A percentile compares a stretch with the other conserved stretches of the same genome.
These are phyloP conservation scores for Lactifluus echinatus DNA, from an alignment of 768 basidiomycete species.

Conservation along the genomic window DNA sequence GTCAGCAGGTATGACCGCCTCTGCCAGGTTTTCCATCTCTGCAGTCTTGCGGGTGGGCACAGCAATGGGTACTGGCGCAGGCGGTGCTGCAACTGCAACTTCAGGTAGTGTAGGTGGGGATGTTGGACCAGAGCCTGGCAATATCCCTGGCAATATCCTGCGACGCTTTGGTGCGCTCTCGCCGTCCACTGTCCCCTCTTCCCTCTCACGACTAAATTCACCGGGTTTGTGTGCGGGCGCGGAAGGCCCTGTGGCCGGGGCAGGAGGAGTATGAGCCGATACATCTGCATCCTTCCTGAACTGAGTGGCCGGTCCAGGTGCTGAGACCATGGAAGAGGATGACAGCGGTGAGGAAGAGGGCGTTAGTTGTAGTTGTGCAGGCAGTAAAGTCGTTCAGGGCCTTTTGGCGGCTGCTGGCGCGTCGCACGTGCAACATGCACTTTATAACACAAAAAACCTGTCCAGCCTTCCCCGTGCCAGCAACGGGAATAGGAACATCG, in stretches of 20 bases:
- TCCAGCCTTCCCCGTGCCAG: neutral
- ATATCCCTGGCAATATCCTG: slow-evolving; percentile 1
- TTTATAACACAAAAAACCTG: neutral
- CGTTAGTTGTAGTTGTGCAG: neutral
- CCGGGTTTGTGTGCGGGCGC: neutral
- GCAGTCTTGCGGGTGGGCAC: no score
- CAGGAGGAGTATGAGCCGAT: neutral
- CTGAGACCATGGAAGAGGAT: neutral
- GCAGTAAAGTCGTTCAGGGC: neutral
- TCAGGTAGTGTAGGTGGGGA: neutral
- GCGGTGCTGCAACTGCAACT: neutral
- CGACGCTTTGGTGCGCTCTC: slow-evolving; percentile 7
- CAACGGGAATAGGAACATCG: neutral
- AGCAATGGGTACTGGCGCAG: neutral
- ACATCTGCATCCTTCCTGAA: neutral
- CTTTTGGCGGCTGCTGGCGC: neutral
- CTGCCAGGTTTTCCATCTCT: neutral
- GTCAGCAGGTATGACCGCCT: neutral
- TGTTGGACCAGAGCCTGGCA: no score
- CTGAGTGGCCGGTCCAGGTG: neutral
- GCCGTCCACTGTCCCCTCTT: neutral
- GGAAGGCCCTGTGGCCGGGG: neutral
- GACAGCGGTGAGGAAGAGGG: neutral
- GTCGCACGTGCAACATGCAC: neutral
- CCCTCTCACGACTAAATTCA: slow-evolving; percentile 1